These are phyloP conservation scores for Cryptococcus depauperatus DNA, from an alignment of 1,284 basidiomycete genomes.

Conservation along the genomic window DNA sequence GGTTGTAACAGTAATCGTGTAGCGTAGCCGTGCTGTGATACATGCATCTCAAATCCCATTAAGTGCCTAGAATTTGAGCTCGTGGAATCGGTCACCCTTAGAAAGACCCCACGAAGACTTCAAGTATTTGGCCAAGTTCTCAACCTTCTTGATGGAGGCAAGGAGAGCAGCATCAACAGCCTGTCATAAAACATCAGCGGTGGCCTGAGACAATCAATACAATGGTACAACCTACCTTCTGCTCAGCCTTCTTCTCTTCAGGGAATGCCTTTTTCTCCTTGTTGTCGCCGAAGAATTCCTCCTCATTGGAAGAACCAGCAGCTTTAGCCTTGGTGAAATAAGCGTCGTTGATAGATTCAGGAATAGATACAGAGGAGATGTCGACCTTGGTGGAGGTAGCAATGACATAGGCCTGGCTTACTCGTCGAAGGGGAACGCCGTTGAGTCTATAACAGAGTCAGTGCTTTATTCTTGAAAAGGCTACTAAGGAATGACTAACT, in stretches of 20 bases:
- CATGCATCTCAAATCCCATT: conserved; percentile 27
- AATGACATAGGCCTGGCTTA: conserved; percentile 99
- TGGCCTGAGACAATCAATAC: no score
- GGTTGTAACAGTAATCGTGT: conserved; percentile 55
- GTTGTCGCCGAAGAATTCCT: conserved; percentile 91
- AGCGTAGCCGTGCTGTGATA: conserved; percentile 23
- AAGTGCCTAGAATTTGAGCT: conserved; percentile 45
- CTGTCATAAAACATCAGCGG: conserved; percentile 12
- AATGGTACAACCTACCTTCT: conserved; percentile 58
- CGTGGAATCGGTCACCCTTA: conserved; percentile 60
- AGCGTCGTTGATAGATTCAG: conserved; percentile 85
- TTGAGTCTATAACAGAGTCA: conserved; percentile 53
- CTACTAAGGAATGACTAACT: conserved; percentile 45
- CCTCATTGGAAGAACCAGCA: conserved; percentile 74
- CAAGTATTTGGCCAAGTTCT: conserved; percentile 88
- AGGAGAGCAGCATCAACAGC: conserved; percentile 73
- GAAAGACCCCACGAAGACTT: conserved; percentile 88
- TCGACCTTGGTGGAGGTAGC: conserved; percentile 96
- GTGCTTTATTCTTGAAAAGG: neutral
- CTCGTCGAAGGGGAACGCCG: conserved; percentile 94
- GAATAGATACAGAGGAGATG: conserved; percentile 60
- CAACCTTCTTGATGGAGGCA: conserved; percentile 83
- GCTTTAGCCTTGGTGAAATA: conserved; percentile 82
- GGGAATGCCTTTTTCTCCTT: conserved; percentile 92
- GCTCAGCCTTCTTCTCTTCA: conserved; percentile 81